Conservation (phyloP, 345 rosid genomes). For the Orychophragmus violaceus region DNA sequence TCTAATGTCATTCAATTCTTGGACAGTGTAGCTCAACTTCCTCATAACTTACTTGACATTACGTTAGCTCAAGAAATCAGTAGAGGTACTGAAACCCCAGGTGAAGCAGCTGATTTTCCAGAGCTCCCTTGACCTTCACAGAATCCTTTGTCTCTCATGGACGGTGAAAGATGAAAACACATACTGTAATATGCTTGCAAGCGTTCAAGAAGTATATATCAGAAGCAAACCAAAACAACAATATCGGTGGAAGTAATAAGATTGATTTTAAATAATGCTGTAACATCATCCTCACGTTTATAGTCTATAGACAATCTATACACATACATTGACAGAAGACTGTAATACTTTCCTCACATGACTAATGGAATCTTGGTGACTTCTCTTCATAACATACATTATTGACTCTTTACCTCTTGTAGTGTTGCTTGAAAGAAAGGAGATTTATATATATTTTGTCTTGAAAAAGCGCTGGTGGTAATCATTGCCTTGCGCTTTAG, state of each 20-base stretch:
- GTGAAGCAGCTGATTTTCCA: not conserved
- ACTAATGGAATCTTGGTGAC: not conserved
- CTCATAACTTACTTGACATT: slow-evolving; percentile 13
- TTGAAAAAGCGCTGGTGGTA: not conserved
- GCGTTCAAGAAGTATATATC: not conserved
- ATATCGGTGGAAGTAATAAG: not conserved
- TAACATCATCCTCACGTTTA: not conserved
- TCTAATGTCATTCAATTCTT: not conserved
- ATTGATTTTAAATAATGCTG: not conserved
- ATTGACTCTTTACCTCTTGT: not conserved
- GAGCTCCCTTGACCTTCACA: slow-evolving; percentile 10
- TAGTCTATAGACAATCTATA: slow-evolving; percentile 3
- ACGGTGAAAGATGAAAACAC: not conserved
- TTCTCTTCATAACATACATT: slow-evolving; percentile 12
- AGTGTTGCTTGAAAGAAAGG: not conserved
- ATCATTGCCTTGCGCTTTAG: not conserved
- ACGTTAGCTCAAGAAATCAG: not conserved
- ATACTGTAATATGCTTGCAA: not conserved
- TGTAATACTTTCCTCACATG: not conserved
- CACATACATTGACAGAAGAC: slow-evolving; percentile 6
- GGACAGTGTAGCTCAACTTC: slow-evolving; percentile 13
- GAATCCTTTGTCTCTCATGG: slow-evolving; percentile 17
- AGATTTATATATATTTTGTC: not conserved
- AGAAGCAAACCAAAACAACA: not conserved
- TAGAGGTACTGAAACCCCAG: not conserved